Evolutionary conservation across 2,329 filamentous ascomycete genomes (phyloP).

Genomic region (Gaeumannomyces sp.): DNA sequence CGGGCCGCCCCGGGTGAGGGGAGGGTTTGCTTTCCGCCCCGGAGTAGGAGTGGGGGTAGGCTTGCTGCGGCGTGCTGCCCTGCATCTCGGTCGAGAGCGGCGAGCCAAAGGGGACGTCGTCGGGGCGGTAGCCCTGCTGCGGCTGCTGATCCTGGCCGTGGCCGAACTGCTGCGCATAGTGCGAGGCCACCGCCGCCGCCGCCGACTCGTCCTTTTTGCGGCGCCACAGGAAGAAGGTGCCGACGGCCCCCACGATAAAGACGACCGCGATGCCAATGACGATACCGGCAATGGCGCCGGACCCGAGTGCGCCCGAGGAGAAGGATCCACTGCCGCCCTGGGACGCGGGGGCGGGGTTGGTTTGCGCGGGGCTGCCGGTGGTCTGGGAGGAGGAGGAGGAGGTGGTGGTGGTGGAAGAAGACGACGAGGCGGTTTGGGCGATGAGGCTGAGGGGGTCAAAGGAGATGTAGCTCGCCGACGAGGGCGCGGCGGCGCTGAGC

Average conservation of each 20-base stretch:
- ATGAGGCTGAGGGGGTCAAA: constrained; percentile 13
- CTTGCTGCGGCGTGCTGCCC: background rate
- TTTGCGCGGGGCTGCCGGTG: background rate
- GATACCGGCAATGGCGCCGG: constrained; percentile 7
- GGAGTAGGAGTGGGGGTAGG: background rate
- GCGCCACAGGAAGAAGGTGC: constrained; percentile 12
- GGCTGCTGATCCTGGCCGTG: no score
- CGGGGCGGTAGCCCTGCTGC: background rate
- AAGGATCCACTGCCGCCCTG: no score
- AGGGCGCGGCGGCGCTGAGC: constrained; percentile 13
- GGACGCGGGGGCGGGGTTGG: no score
- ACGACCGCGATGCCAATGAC: background rate
- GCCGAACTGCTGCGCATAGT: constrained; percentile 1
- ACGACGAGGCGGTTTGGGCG: constrained; percentile 11
- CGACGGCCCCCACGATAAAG: constrained; percentile 9
- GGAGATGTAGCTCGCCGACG: constrained; percentile 12
- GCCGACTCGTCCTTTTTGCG: no score
- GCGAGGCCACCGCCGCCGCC: no score
- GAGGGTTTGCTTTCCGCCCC: no score
- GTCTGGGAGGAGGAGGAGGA: no score
- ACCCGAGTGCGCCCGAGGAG: background rate
- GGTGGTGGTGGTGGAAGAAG: constrained; percentile 1
- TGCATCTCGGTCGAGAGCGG: background rate
- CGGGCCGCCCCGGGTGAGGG: background rate
- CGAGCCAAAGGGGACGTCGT: background rate